phyloP scores from a whole-genome alignment of 768 basidiomycete species.

The Trametes cubensis region DNA sequence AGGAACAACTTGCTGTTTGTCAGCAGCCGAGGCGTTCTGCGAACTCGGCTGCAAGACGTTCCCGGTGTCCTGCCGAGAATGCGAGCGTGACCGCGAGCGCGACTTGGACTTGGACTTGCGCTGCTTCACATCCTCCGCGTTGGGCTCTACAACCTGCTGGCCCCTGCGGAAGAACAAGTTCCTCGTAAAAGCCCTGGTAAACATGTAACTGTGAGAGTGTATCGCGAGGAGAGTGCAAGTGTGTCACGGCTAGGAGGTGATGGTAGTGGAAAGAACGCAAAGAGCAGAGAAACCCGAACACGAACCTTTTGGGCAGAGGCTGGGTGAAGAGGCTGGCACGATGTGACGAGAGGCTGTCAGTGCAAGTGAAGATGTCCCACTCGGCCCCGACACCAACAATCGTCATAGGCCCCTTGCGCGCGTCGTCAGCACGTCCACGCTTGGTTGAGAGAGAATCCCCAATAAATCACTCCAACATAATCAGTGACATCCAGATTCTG shows the following conservation, averaged over 20 bases:
- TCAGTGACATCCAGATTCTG: not conserved
- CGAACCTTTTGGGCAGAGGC: not conserved
- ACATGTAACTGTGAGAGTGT: slow-evolving; percentile 14
- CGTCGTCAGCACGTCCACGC: too few relatives aligned
- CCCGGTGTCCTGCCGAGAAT: not conserved
- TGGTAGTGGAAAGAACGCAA: not conserved
- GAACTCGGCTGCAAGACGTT: slow-evolving; percentile 11
- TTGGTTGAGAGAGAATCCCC: too few relatives aligned
- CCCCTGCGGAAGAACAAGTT: slow-evolving; percentile 15
- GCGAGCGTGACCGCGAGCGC: slow-evolving; percentile 6
- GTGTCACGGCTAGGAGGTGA: too few relatives aligned
- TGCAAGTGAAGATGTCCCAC: not conserved
- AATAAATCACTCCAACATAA: slow-evolving; percentile 18
- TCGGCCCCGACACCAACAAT: not conserved
- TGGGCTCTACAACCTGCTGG: not conserved
- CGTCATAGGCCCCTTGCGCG: not conserved
- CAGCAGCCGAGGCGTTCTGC: not conserved
- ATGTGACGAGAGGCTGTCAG: slow-evolving; percentile 19
- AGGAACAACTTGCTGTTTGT: not conserved
- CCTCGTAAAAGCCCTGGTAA: slow-evolving; percentile 18
- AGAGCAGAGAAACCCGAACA: slow-evolving; percentile 8
- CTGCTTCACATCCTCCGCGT: not conserved
- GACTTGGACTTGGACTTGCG: not conserved
- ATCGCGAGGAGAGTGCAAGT: slow-evolving; percentile 9
- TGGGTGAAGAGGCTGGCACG: slow-evolving; percentile 9